These are phyloP conservation scores for Pichia sp. DNA, from an alignment of 1,139 yeast genomes.

Conservation along the genomic window DNA sequence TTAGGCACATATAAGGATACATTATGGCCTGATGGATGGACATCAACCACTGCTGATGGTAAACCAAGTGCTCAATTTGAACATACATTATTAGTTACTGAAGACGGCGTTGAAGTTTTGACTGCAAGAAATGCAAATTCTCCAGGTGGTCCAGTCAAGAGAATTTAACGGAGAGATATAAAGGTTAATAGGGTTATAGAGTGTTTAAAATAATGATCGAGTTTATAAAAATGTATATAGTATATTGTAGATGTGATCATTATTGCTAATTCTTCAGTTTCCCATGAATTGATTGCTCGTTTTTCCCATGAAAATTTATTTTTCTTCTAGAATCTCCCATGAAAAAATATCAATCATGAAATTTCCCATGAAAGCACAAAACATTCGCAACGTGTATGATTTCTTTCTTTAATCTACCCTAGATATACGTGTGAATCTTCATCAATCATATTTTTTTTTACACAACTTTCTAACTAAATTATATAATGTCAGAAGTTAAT, in stretches of 20 bases:
- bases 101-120: constrained; percentile 86
- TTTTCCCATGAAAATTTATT: too few relatives aligned
- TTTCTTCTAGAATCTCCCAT: too few relatives aligned
- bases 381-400: not conserved
- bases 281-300: not conserved
- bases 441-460: too few relatives aligned
- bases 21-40: constrained; percentile 99
- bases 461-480: not conserved
- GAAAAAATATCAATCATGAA: too few relatives aligned
- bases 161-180: constrained; percentile 33
- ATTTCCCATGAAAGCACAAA: too few relatives aligned
- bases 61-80: constrained; percentile 89
- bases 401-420: not conserved
- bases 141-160: constrained; percentile 81
- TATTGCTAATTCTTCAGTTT: not conserved
- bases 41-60: constrained; percentile 86
- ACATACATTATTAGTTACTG: constrained; percentile 88
- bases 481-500: constrained; percentile 23
- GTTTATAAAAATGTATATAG: not conserved
- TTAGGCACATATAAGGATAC: constrained; percentile 77
- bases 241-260: not conserved
- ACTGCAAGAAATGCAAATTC: constrained; percentile 72
- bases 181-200: not conserved
- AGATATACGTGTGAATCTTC: too few relatives aligned
- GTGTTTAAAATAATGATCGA: not conserved